phyloP scores from a whole-genome alignment of 2,329 filamentous ascomycete species.

The Colletotrichum viniferum region DNA sequence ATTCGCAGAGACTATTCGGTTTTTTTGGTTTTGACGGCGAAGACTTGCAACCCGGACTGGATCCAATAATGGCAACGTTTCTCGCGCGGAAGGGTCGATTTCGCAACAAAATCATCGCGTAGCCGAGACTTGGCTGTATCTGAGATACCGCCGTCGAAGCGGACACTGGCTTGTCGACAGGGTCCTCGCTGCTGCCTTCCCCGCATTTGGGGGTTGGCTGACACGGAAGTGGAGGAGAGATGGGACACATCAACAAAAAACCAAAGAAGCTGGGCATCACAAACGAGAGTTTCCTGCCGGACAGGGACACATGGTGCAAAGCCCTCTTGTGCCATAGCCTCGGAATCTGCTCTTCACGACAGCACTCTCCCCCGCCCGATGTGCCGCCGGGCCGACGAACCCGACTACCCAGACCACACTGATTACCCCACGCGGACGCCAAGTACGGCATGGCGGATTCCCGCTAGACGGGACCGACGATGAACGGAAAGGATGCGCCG shows the following conservation, averaged over 20 bases:
- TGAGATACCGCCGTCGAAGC: slow-evolving; percentile 40
- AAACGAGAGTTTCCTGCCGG: slow-evolving; percentile 32
- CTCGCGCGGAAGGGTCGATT: slow-evolving; percentile 30
- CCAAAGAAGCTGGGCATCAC: slow-evolving; percentile 33
- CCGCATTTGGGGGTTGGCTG: slow-evolving; percentile 9
- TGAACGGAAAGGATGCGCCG: slow-evolving; percentile 1
- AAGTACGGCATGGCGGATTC: slow-evolving; percentile 12
- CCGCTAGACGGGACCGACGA: slow-evolving; percentile 18
- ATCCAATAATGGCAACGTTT: slow-evolving; percentile 26
- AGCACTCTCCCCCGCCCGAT: neutral
- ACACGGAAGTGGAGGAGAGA: slow-evolving; percentile 32
- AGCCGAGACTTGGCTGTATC: slow-evolving; percentile 39
- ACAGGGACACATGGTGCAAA: slow-evolving; percentile 30
- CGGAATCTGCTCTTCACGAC: neutral
- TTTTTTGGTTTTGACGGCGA: slow-evolving; percentile 22
- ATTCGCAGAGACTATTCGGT: slow-evolving; percentile 22
- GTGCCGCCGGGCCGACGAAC: slow-evolving; percentile 4
- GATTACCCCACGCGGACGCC: slow-evolving; percentile 18
- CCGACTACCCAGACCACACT: slow-evolving; percentile 9
- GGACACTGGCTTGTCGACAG: slow-evolving; percentile 52
- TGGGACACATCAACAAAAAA: slow-evolving; percentile 27
- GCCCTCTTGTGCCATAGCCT: slow-evolving; percentile 17
- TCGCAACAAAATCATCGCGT: slow-evolving; percentile 36
- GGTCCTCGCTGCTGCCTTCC: slow-evolving; percentile 30
- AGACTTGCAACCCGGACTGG: slow-evolving; percentile 30